These are phyloP conservation scores for Fusarium torreyae DNA, from an alignment of 2,329 filamentous ascomycete species.

Conservation along the genomic window DNA sequence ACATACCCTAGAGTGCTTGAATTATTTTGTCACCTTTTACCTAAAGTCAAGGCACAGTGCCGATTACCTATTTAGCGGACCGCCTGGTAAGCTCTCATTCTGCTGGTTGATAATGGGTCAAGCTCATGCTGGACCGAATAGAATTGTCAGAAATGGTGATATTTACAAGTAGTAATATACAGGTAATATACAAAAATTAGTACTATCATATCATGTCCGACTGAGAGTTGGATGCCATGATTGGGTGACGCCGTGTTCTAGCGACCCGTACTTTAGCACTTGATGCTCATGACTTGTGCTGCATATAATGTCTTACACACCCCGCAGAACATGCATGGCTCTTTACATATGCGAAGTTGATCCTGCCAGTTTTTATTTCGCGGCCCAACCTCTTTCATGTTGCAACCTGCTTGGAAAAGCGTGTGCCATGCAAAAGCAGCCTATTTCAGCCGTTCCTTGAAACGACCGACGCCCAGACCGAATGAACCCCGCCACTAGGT, in stretches of 20 bases:
- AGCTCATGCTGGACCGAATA: neutral
- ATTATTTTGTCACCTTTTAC: too few relatives aligned
- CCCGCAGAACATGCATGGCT: slow-evolving; percentile 7
- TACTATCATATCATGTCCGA: neutral
- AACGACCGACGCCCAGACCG: slow-evolving; percentile 30
- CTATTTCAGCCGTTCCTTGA: slow-evolving; percentile 27
- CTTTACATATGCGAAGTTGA: slow-evolving; percentile 1
- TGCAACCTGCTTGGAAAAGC: slow-evolving; percentile 5
- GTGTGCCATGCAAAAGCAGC: slow-evolving; percentile 30
- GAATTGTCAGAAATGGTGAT: neutral
- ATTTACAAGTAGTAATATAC: neutral
- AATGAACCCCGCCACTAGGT: slow-evolving; percentile 39
- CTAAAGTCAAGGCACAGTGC: too few relatives aligned
- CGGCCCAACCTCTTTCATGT: slow-evolving; percentile 14
- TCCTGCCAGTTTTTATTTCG: slow-evolving; percentile 8
- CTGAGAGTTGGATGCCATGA: neutral
- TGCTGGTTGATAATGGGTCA: slow-evolving; percentile 2
- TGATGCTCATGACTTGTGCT: slow-evolving; percentile 7
- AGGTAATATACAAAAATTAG: too few relatives aligned
- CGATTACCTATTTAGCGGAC: too few relatives aligned
- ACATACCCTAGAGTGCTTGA: too few relatives aligned
- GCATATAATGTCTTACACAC: slow-evolving; percentile 20
- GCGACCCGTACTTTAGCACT: neutral
- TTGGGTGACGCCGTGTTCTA: too few relatives aligned
- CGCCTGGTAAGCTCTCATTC: slow-evolving; percentile 7